These are phyloP conservation scores for Fraxinus platypoda DNA, from an alignment of 305 asterid species.

Conservation along the genomic window DNA sequence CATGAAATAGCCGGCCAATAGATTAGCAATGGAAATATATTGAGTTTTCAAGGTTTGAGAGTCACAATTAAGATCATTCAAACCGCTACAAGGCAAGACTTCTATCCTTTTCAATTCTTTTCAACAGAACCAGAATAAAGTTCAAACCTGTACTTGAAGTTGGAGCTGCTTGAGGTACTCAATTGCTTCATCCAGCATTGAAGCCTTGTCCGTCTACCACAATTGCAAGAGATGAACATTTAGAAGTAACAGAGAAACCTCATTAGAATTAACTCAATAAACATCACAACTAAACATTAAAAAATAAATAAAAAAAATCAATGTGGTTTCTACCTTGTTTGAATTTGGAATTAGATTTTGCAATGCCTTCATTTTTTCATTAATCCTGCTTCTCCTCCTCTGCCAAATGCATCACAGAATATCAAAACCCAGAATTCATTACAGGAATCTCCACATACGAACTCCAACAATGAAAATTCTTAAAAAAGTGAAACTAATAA, in stretches of 20 bases:
- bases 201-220: slow-evolving; percentile 74
- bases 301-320: neutral
- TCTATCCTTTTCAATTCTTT: neutral
- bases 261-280: neutral
- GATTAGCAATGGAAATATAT: neutral
- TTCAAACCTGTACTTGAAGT: slow-evolving; percentile 72
- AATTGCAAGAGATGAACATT: slow-evolving; percentile 5
- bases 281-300: neutral
- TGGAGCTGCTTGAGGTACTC: slow-evolving; percentile 85
- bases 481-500: neutral
- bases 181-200: slow-evolving; percentile 85
- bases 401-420: slow-evolving; percentile 21
- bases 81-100: neutral
- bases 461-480: neutral
- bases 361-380: slow-evolving; percentile 82
- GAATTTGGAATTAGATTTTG: slow-evolving; percentile 80
- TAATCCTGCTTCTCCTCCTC: slow-evolving; percentile 85
- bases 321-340: slow-evolving; percentile 48
- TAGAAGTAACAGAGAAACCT: neutral
- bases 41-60: neutral
- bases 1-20: neutral
- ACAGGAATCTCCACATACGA: neutral
- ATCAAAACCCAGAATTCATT: neutral
- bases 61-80: neutral
- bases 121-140: neutral